These are phyloP conservation scores for Choricystis sp. DNA, from an alignment of 139 green algal genomes.

Conservation along the genomic window DNA sequence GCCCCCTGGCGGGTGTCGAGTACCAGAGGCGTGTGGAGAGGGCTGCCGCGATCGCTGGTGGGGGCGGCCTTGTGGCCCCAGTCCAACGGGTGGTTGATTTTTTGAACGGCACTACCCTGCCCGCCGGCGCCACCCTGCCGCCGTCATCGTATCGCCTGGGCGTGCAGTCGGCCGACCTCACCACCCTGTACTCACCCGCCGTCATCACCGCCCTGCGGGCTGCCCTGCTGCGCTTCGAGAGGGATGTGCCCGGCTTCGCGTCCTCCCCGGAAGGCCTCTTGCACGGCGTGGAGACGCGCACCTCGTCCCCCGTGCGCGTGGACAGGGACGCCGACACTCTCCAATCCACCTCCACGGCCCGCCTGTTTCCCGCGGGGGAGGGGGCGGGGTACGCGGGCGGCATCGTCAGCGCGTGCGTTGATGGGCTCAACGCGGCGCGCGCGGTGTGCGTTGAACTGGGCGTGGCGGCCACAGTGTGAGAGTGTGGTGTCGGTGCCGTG, in stretches of 20 bases:
- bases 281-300: constrained; percentile 64
- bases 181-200: constrained; percentile 46
- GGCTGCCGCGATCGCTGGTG: constrained; percentile 35
- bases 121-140: constrained; percentile 23
- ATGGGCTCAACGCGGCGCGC: constrained; percentile 37
- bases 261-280: constrained; percentile 25
- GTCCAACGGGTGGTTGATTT: constrained; percentile 65
- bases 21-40: constrained; percentile 35
- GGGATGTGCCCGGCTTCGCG: constrained; percentile 33
- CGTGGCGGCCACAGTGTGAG: background rate
- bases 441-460: constrained; percentile 17
- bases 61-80: constrained; percentile 43
- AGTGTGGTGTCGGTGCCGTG: too few species aligned
- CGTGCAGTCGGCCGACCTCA: constrained; percentile 27
- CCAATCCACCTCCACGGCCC: constrained; percentile 24
- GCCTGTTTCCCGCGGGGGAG: constrained; percentile 61
- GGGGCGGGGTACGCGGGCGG: constrained; percentile 73
- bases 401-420: constrained; percentile 67
- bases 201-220: constrained; percentile 33
- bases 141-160: constrained; percentile 60
- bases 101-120: constrained; percentile 16
- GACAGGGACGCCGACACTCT: constrained; percentile 3
- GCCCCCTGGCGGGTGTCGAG: constrained; percentile 40
- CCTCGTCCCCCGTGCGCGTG: constrained; percentile 42
- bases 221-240: constrained; percentile 37